phyloP scores from a whole-genome alignment of 805 yeast species.

The Kregervanrija fluxuum region DNA sequence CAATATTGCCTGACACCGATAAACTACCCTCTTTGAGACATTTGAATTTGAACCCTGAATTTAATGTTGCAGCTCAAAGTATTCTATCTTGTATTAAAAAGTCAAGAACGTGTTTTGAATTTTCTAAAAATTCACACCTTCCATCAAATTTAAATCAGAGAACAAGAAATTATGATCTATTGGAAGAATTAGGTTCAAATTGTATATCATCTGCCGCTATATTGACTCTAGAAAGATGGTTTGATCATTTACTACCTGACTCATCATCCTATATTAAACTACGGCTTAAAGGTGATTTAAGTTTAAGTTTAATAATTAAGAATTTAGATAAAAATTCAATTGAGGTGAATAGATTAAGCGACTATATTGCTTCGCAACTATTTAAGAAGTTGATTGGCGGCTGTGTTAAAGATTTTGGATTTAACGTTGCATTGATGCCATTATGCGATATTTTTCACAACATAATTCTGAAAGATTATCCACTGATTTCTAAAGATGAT shows the following conservation, averaged over 20 bases:
- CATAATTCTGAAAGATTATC: constrained; percentile 54
- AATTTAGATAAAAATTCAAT: constrained; percentile 35
- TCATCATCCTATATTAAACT: constrained; percentile 44
- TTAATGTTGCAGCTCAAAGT: constrained; percentile 18
- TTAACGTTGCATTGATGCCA: constrained; percentile 58
- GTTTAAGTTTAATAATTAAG: constrained; percentile 38
- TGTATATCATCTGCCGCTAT: constrained; percentile 49
- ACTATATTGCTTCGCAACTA: constrained; percentile 46
- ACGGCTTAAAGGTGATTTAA: constrained; percentile 30
- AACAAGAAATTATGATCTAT: constrained; percentile 30
- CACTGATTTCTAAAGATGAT: constrained; percentile 41
- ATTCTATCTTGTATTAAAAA: constrained; percentile 45
- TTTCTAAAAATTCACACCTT: constrained; percentile 15
- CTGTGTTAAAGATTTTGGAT: constrained; percentile 73
- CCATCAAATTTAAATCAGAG: not conserved
- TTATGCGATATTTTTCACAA: constrained; percentile 64
- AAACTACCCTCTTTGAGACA: constrained; percentile 21
- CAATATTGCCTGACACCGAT: constrained; percentile 20
- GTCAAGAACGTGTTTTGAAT: constrained; percentile 55
- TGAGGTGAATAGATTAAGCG: constrained; percentile 32
- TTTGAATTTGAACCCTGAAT: constrained; percentile 21
- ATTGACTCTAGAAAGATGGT: constrained; percentile 57
- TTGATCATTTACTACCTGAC: constrained; percentile 43
- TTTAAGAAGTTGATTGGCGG: constrained; percentile 59
- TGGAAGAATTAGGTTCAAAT: constrained; percentile 51